Percentiles rank a stretch among this genome's conserved stretches.
phyloP scores from a whole-genome alignment of 148 eudicot genomes.

The Rhododendron henanense region DNA sequence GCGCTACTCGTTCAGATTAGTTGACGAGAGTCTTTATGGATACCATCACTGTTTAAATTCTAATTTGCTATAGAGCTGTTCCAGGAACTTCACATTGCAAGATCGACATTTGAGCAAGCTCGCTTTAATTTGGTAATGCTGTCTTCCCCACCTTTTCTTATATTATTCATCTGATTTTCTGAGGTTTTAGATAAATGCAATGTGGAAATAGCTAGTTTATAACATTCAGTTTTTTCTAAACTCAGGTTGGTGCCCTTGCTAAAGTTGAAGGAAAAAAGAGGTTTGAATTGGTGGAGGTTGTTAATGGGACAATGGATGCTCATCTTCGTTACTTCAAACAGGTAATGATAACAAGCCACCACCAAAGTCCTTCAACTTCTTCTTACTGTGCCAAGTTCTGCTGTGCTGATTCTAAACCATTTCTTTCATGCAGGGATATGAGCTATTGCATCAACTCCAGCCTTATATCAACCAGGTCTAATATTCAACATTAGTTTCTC shows the following conservation, averaged over 20 bases:
- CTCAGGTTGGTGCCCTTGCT: slow-evolving; percentile 73
- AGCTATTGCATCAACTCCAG: slow-evolving; percentile 82
- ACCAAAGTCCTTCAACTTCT: not conserved
- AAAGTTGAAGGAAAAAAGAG: slow-evolving; percentile 83
- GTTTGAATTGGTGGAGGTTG: slow-evolving; percentile 85
- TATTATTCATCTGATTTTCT: not conserved
- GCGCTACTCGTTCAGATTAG: not conserved
- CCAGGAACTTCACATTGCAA: slow-evolving; percentile 88
- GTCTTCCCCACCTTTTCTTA: not conserved
- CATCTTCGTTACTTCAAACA: slow-evolving; percentile 90
- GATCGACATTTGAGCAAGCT: slow-evolving; percentile 77
- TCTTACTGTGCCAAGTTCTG: slow-evolving; percentile 6
- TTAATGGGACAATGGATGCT: slow-evolving; percentile 79
- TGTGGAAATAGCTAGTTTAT: slow-evolving; percentile 10
- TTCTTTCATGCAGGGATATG: slow-evolving; percentile 66
- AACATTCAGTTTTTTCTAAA: slow-evolving; percentile 5
- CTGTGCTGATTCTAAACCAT: slow-evolving; percentile 12
- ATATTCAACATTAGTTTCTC: slow-evolving; percentile 6
- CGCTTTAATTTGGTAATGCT: slow-evolving; percentile 74
- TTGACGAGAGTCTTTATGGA: slow-evolving; percentile 26
- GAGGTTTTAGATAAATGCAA: not conserved
- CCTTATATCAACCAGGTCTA: slow-evolving; percentile 84
- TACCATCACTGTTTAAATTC: slow-evolving; percentile 39
- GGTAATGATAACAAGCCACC: slow-evolving; percentile 28
- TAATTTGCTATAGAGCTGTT: slow-evolving; percentile 66